Evolutionary conservation across 192 early-diverging fungal species (phyloP).

Genomic region (Irineochytrium annulatum): DNA sequence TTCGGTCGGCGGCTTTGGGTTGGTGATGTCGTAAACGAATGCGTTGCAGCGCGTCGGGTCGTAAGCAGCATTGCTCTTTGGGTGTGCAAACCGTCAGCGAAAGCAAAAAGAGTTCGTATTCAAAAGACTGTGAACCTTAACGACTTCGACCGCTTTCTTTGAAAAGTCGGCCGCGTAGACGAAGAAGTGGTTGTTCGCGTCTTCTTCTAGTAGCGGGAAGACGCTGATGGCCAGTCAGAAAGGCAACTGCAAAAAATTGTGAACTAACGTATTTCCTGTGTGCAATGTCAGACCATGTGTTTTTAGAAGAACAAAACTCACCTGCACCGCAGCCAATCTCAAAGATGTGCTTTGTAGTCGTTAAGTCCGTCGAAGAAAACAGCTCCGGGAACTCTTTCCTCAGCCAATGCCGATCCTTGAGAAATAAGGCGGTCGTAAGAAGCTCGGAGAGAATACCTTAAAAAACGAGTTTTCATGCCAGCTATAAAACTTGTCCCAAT

Average conservation of each 20-base stretch:
- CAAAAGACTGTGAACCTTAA: conserved; percentile 66
- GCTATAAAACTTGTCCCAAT: conserved; percentile 59
- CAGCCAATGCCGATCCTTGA: conserved; percentile 62
- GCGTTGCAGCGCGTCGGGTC: conserved; percentile 67
- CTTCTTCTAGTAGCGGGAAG: conserved; percentile 82
- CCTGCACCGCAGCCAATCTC: conserved; percentile 99
- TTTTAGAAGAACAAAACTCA: neutral
- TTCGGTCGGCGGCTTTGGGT: conserved; percentile 59
- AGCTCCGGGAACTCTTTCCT: conserved; percentile 50
- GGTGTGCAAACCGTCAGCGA: conserved; percentile 4
- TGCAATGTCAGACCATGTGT: neutral
- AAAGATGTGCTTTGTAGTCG: conserved; percentile 47
- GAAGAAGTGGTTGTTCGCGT: conserved; percentile 64
- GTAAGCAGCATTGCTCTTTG: conserved; percentile 51
- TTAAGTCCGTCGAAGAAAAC: conserved; percentile 29
- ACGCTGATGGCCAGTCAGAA: conserved; percentile 47
- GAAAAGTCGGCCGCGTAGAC: conserved; percentile 95
- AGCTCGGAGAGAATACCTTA: no score
- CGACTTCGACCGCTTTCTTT: conserved; percentile 81
- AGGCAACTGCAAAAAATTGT: neutral
- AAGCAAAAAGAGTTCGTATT: neutral
- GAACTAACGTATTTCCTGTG: conserved; percentile 3
- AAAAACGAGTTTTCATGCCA: conserved; percentile 56
- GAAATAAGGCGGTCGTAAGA: no score
- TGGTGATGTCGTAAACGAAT: conserved; percentile 93